Conservation (phyloP, 805 yeast species). For the Lipomyces lipofer region DNA sequence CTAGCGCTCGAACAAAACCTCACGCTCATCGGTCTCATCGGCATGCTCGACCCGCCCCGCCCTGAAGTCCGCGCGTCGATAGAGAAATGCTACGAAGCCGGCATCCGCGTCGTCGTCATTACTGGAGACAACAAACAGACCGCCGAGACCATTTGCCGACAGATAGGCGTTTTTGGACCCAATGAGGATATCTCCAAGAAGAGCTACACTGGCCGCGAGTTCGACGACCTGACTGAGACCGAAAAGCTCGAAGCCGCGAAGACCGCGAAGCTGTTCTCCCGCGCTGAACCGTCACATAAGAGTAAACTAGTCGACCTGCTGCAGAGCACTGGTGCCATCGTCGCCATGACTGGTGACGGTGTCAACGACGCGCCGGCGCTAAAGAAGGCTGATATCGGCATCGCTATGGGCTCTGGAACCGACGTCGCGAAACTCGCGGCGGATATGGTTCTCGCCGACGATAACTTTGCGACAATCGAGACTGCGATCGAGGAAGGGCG, state of each 20-base stretch:
- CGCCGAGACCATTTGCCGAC: conserved; percentile 51
- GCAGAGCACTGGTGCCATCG: conserved; percentile 51
- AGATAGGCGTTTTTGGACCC: conserved; percentile 46
- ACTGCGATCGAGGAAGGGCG: conserved; percentile 59
- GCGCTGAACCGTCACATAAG: conserved; percentile 60
- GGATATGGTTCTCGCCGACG: conserved; percentile 57
- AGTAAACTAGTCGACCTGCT: conserved; percentile 52
- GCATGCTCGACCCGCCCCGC: conserved; percentile 53
- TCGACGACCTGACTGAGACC: conserved; percentile 38
- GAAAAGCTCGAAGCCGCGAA: conserved; percentile 48
- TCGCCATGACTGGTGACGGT: conserved; percentile 68
- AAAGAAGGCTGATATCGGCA: conserved; percentile 62
- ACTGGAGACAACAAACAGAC: conserved; percentile 53
- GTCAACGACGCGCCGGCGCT: conserved; percentile 66
- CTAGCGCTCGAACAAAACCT: conserved; percentile 42
- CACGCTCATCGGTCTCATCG: conserved; percentile 48
- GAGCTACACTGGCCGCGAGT: conserved; percentile 47
- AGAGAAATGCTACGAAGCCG: conserved; percentile 48
- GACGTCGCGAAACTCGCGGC: conserved; percentile 63
- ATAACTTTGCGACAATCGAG: conserved; percentile 57
- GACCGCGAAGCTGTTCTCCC: conserved; percentile 51
- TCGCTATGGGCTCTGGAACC: conserved; percentile 64
- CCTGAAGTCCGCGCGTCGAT: conserved; percentile 48
- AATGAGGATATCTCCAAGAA: conserved; percentile 40
- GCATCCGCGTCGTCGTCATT: conserved; percentile 51